phyloP scores from a whole-genome alignment of 2,329 filamentous ascomycete genomes.

The Colletotrichum eremochloae region DNA sequence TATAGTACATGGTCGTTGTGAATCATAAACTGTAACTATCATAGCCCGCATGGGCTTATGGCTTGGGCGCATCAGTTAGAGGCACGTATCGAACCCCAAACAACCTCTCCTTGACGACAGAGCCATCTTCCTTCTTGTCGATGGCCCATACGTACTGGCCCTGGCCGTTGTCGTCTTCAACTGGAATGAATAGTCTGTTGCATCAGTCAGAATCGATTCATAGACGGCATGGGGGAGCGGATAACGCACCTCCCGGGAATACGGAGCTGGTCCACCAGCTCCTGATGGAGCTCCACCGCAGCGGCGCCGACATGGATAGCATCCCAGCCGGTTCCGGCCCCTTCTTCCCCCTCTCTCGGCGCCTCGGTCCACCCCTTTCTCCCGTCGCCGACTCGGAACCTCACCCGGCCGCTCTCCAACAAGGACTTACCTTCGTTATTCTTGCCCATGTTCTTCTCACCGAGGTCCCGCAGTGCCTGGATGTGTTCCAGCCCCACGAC shows the following conservation, averaged over 20 bases:
- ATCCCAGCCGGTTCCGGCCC: slow-evolving; percentile 77
- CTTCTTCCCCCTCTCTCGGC: slow-evolving; percentile 58
- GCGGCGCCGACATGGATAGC: slow-evolving; percentile 96
- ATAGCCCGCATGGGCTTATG: slow-evolving; percentile 1
- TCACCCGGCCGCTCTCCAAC: slow-evolving; percentile 73
- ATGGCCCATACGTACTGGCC: slow-evolving; percentile 80
- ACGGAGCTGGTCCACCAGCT: slow-evolving; percentile 82
- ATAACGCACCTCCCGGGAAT: slow-evolving; percentile 74
- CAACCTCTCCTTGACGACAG: slow-evolving; percentile 70
- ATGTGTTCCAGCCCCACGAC: slow-evolving; percentile 86
- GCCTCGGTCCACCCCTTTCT: slow-evolving; percentile 72
- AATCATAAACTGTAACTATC: not conserved
- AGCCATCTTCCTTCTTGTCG: slow-evolving; percentile 77
- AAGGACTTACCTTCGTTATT: slow-evolving; percentile 69
- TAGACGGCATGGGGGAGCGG: slow-evolving; percentile 26
- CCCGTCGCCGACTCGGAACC: slow-evolving; percentile 83
- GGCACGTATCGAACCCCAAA: slow-evolving; percentile 84
- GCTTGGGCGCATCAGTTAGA: slow-evolving; percentile 75
- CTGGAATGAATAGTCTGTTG: slow-evolving; percentile 80
- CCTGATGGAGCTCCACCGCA: slow-evolving; percentile 78
- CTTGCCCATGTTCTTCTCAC: slow-evolving; percentile 75
- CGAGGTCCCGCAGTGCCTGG: slow-evolving; percentile 70
- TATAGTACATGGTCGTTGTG: not conserved
- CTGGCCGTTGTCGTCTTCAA: slow-evolving; percentile 65
- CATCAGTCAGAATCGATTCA: slow-evolving; percentile 31